These are phyloP conservation scores for Fusarium tupiense DNA, from an alignment of 2,329 filamentous ascomycete genomes.

Conservation along the genomic window DNA sequence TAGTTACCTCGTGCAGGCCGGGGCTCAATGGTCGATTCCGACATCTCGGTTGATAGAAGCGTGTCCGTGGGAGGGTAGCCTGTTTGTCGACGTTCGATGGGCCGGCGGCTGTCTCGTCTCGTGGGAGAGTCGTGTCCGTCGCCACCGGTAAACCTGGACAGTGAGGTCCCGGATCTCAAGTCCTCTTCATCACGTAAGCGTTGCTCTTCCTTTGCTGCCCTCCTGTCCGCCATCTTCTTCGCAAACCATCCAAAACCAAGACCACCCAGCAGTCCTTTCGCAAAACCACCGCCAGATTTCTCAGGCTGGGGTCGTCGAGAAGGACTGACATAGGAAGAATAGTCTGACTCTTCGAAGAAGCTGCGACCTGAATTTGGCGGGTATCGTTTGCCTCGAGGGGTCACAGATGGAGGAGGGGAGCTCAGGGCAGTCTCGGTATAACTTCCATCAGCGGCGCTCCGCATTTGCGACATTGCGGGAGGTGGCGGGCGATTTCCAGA, in stretches of 20 bases:
- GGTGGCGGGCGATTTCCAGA: conserved; percentile 53
- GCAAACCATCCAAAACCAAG: conserved; percentile 76
- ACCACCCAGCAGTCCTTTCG: conserved; percentile 67
- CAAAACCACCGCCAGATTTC: conserved; percentile 58
- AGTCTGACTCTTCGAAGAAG: conserved; percentile 62
- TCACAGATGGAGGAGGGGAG: conserved; percentile 53
- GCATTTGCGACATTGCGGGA: conserved; percentile 54
- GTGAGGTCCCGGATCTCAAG: conserved; percentile 66
- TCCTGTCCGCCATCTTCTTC: conserved; percentile 69
- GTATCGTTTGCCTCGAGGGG: conserved; percentile 59
- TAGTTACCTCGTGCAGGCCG: conserved; percentile 43
- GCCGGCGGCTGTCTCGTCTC: conserved; percentile 49
- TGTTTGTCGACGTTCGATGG: conserved; percentile 45
- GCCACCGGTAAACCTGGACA: conserved; percentile 74
- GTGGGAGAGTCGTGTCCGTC: conserved; percentile 68
- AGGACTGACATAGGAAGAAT: conserved; percentile 70
- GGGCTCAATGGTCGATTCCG: conserved; percentile 50
- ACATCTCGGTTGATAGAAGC: conserved; percentile 47
- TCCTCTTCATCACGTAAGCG: conserved; percentile 62
- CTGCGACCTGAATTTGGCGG: conserved; percentile 56
- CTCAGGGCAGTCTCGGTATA: conserved; percentile 52
- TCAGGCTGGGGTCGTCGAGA: conserved; percentile 65
- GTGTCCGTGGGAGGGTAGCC: conserved; percentile 42
- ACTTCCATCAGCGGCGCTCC: conserved; percentile 59
- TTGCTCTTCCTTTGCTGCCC: conserved; percentile 58